Conservation (phyloP, 116 monocot species). For the Iris pallida region DNA sequence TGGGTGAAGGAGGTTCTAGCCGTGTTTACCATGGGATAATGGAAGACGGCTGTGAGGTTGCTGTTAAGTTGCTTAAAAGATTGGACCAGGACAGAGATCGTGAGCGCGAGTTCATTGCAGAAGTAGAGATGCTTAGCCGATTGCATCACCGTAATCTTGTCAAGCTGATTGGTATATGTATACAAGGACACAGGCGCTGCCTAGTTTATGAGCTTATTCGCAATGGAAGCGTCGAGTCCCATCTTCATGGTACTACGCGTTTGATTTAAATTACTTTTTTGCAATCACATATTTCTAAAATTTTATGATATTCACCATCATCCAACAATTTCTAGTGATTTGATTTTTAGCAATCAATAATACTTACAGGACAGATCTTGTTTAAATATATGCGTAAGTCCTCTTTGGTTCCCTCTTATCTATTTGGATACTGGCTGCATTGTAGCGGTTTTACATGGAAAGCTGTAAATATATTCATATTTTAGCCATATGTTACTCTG, state of each 20-base stretch:
- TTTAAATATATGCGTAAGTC: too few species aligned
- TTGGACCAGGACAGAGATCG: constrained; percentile 50
- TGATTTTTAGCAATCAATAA: too few species aligned
- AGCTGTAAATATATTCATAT: too few species aligned
- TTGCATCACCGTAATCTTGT: constrained; percentile 84
- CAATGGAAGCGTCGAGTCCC: constrained; percentile 89
- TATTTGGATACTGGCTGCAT: too few species aligned
- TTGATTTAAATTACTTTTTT: neutral
- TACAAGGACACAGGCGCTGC: constrained; percentile 51
- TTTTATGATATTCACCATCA: too few species aligned
- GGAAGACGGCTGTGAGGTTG: constrained; percentile 67
- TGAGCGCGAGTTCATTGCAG: constrained; percentile 75
- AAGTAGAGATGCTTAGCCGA: constrained; percentile 80
- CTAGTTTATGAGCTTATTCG: constrained; percentile 74
- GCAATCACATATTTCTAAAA: neutral
- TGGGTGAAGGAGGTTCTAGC: constrained; percentile 83
- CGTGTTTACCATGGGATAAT: constrained; percentile 69
- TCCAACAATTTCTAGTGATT: too few species aligned
- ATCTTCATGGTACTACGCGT: constrained; percentile 78
- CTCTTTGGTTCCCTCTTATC: too few species aligned
- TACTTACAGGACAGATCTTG: too few species aligned
- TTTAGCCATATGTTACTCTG: too few species aligned
- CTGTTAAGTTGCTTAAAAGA: constrained; percentile 68
- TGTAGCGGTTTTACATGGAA: too few species aligned
- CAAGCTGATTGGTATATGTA: constrained; percentile 80